Evolutionary conservation across 768 basidiomycete species (phyloP).

Genomic region (Macrolepiota dolichaula): DNA sequence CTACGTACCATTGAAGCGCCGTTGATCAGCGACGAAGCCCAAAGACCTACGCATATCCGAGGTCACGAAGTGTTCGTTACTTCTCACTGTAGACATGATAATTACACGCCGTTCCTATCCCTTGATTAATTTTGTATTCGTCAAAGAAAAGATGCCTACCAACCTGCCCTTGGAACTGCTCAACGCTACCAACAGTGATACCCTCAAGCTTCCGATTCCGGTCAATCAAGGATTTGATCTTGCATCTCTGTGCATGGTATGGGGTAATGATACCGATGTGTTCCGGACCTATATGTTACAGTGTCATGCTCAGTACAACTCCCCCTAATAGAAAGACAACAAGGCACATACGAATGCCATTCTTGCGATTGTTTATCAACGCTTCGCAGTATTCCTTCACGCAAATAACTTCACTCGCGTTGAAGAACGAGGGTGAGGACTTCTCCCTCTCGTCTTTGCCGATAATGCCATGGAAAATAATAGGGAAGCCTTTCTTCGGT

Average conservation of each 20-base stretch:
- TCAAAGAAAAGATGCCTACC: constrained; percentile 13
- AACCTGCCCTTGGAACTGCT: constrained; percentile 70
- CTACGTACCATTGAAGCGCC: constrained; percentile 51
- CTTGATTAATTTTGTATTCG: constrained; percentile 2
- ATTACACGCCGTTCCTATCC: constrained; percentile 52
- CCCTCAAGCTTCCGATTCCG: constrained; percentile 28
- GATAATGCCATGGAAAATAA: constrained; percentile 52
- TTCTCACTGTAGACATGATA: constrained; percentile 57
- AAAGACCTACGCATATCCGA: constrained; percentile 52
- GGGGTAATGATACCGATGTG: constrained; percentile 71
- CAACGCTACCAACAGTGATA: constrained; percentile 63
- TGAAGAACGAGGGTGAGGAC: constrained; percentile 63
- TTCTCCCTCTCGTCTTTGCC: constrained; percentile 55
- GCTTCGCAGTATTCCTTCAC: constrained; percentile 45
- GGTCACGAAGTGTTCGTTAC: constrained; percentile 45
- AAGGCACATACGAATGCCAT: constrained; percentile 35
- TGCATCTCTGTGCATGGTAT: constrained; percentile 59
- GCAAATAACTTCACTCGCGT: constrained; percentile 47
- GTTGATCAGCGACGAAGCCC: constrained; percentile 54
- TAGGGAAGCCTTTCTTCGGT: constrained; percentile 43
- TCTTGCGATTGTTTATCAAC: constrained; percentile 32
- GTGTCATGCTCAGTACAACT: not conserved
- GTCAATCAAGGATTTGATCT: constrained; percentile 39
- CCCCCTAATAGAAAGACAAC: not conserved
- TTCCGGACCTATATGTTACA: constrained; percentile 20